Evolutionary conservation across 352 stramenopile genomes (phyloP).

Genomic region (Globisporangium camurandrum): DNA sequence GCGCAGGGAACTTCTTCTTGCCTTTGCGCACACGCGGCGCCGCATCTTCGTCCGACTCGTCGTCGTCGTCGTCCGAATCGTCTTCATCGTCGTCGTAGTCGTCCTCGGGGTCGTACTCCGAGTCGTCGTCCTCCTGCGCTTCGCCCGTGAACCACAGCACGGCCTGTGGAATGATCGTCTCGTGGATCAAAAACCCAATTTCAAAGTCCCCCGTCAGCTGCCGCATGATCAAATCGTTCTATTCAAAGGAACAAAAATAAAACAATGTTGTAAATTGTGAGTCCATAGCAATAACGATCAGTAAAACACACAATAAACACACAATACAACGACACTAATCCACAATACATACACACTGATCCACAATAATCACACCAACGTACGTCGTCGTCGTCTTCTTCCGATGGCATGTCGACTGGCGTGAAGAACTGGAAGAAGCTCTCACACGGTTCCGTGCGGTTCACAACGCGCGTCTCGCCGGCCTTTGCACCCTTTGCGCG

Average conservation of each 20-base stretch:
- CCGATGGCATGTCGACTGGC: conserved; percentile 76
- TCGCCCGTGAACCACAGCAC: conserved; percentile 85
- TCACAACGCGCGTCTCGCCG: conserved; percentile 69
- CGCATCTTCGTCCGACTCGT: conserved; percentile 47
- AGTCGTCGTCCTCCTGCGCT: conserved; percentile 67
- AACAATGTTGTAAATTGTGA: too few species aligned
- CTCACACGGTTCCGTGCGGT: conserved; percentile 72
- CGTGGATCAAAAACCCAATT: conserved; percentile 83
- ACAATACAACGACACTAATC: background rate
- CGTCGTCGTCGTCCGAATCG: conserved; percentile 42
- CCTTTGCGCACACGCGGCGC: conserved; percentile 23
- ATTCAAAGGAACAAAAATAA: background rate
- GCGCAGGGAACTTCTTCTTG: conserved; percentile 76
- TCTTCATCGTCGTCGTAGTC: conserved; percentile 58
- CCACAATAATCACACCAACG: too few species aligned
- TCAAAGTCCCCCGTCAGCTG: conserved; percentile 80
- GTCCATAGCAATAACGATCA: conserved; percentile 1
- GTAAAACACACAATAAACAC: conserved; percentile 6
- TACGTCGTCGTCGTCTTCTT: conserved; percentile 79
- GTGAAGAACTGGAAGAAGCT: conserved; percentile 88
- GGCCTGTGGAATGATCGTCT: conserved; percentile 83
- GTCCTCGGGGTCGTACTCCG: conserved; percentile 77
- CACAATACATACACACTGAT: conserved; percentile 3
- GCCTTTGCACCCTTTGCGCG: conserved; percentile 72
- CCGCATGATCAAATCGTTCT: conserved; percentile 79